Conservation (phyloP, 2,329 filamentous ascomycete species). For the Epichloe typhina region DNA sequence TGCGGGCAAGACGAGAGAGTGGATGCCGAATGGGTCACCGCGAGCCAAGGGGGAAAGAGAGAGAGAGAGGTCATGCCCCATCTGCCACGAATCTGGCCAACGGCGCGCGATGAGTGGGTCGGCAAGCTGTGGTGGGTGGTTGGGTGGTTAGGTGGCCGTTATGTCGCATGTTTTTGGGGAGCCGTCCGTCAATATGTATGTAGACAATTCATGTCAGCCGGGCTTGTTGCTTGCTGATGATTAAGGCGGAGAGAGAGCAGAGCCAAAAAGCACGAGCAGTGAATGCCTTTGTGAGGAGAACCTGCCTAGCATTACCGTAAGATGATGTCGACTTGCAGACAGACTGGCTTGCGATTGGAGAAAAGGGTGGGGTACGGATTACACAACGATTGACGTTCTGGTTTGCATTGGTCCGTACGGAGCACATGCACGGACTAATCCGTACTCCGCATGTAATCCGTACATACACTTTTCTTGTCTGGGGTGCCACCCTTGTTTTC, state of each 20-base stretch:
- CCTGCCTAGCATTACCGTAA: background rate
- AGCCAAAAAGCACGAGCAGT: background rate
- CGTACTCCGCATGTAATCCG: too few relatives aligned
- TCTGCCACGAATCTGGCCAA: background rate
- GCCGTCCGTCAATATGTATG: too few relatives aligned
- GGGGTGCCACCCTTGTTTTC: background rate
- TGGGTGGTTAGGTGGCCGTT: too few relatives aligned
- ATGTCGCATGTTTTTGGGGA: background rate
- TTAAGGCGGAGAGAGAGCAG: background rate
- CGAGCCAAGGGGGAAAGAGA: background rate
- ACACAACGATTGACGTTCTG: background rate
- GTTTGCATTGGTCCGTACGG: too few relatives aligned
- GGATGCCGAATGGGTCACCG: background rate
- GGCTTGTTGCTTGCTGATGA: background rate
- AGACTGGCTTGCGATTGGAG: background rate
- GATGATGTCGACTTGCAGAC: background rate
- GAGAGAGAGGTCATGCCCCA: background rate
- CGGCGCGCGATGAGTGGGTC: background rate
- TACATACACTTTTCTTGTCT: background rate
- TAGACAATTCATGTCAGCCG: background rate
- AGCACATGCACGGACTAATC: too few relatives aligned
- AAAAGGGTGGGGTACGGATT: background rate
- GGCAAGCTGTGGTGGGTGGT: too few relatives aligned
- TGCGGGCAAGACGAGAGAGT: background rate
- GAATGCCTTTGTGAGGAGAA: background rate